Base-by-base conservation (phyloP, 371 early-diverging fungal species). In the Parasitella parasitica region DNA sequence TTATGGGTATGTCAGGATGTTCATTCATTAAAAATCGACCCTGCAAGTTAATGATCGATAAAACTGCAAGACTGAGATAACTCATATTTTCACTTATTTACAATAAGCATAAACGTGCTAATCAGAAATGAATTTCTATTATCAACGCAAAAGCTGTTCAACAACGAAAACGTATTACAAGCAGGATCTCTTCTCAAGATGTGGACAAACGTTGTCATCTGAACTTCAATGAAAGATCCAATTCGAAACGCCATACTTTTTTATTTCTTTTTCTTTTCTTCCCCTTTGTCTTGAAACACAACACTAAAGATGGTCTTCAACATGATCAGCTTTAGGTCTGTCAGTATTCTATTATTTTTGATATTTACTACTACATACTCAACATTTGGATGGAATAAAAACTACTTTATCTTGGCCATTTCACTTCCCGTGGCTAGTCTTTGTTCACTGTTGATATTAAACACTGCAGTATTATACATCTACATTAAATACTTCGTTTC, bases 401-500 rank as follows among this genome's bases (percentile, higher is more conserved):
- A 22, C 22, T 57, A 53, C 6, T 18, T 64, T 7, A 34, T 62
- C 2, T 38, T 52, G 26, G 34, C 38, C 9, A 13, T 59, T 1
- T 50, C 43, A 26, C 28, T 57, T 22, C 59, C 54, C 18, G 24
- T 63, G 30, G 63, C 54, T 22, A 59, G 67, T 63, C 37, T 63
- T 24, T 39, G 38, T 16, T 43, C 59, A 7, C 36, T 76, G 26
- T 56, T 77, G 4, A 39, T 66, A 11, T 57, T 75, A 20, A 77
- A 77, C 57, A 63, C 74, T 11, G 27, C 65, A 15, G 69, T 80
- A 9, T 66, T 77, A 3, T 75, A 67, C 52, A 68, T 75, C 24
- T 80, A 80, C 59, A 57, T 75, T 32, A 73, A 70, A 54, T 77
- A 77, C 37, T 50, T 80, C 56, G 61, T 80, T 8, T 62, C 72